phyloP scores from a whole-genome alignment of 305 asterid genomes.

The Lippia alba region DNA sequence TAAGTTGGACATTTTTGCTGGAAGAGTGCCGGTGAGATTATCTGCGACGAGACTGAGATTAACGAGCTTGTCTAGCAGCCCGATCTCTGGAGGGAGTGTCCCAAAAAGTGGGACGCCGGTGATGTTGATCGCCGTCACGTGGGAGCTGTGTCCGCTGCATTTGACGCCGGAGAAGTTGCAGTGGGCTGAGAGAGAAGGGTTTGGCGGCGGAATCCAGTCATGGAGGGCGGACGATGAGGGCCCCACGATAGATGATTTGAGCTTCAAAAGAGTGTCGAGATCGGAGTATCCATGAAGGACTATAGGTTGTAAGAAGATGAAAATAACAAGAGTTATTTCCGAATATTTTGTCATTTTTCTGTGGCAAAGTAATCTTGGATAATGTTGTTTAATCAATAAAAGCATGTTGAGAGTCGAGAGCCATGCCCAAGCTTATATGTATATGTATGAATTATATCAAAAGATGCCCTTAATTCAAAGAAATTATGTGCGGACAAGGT shows the following conservation, averaged over 20 bases:
- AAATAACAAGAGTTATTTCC: slow-evolving; percentile 3
- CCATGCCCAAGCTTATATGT: no score
- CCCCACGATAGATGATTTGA: slow-evolving; percentile 50
- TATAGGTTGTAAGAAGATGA: slow-evolving; percentile 10
- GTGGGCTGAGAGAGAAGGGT: slow-evolving; percentile 34
- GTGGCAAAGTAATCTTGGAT: not conserved
- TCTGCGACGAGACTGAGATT: slow-evolving; percentile 43
- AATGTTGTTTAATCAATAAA: no score
- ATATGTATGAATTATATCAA: no score
- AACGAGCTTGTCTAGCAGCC: slow-evolving; percentile 45
- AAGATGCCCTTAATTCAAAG: no score
- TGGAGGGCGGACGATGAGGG: slow-evolving; percentile 41
- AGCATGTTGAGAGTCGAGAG: no score
- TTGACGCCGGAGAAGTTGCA: slow-evolving; percentile 61
- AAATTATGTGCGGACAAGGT: no score
- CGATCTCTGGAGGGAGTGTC: slow-evolving; percentile 53
- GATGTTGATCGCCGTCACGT: slow-evolving; percentile 48
- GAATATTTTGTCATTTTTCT: slow-evolving; percentile 4
- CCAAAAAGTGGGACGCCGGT: slow-evolving; percentile 49
- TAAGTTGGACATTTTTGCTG: slow-evolving; percentile 47
- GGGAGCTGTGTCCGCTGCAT: slow-evolving; percentile 41
- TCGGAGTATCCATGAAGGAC: slow-evolving; percentile 46
- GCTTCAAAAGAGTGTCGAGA: slow-evolving; percentile 44
- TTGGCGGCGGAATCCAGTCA: slow-evolving; percentile 48
- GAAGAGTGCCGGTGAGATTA: slow-evolving; percentile 57